Evolutionary conservation across 768 basidiomycete species (phyloP), one percentile per base, ranked within the genome.

Genomic region (Tricholoma saponaceum): DNA sequence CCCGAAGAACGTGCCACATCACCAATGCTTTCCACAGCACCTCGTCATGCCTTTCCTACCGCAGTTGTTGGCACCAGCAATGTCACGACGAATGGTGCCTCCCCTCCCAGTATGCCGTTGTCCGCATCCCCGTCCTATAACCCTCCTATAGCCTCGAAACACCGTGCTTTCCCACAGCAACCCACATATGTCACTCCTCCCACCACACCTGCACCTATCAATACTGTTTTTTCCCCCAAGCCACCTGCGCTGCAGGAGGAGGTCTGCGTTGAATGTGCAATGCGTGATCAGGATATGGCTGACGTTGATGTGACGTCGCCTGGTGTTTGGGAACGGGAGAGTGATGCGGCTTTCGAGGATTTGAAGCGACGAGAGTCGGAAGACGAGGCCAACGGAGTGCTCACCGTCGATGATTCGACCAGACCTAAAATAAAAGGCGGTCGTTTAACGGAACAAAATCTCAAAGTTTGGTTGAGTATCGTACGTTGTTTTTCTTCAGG

Each of bases 201-300:
- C 0, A 59, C 77, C n/a, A 66, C 81, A 0, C 79, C 81, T 12
- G 80, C 78, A 52, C 77, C 86, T 41, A 76, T 86, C 51, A 85
- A 87, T 59, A 80, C 87, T 3, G 79, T 85, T 4, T 85, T 83
- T 64, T 79, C 82, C 0, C 82, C 85, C 59, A 71, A 72, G 30
- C 82, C 78, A 22, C 83, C 76, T 13, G 81, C 76, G n/a, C 78
- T 73, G 9, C 85, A 82, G 61, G 89, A 91, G 64, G 96, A 98
- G 70, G 76, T 98, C 28, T 99, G 96, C 64, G 79, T 97, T 33
- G 97, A 98, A 71, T 99, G 97, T 68, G 89, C 97, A 57, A 98
- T 98, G 95, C 87, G 97, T 30, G 97, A 99, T 71, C 85, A 96
- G 67, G 97, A 99, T 69, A 93, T 99, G 90, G 92, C 88, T 8